A percentile compares a stretch with the other conserved stretches of the same genome.
These are phyloP conservation scores for Mycotypha africana DNA, from an alignment of 371 early-diverging fungal species.

Conservation along the genomic window DNA sequence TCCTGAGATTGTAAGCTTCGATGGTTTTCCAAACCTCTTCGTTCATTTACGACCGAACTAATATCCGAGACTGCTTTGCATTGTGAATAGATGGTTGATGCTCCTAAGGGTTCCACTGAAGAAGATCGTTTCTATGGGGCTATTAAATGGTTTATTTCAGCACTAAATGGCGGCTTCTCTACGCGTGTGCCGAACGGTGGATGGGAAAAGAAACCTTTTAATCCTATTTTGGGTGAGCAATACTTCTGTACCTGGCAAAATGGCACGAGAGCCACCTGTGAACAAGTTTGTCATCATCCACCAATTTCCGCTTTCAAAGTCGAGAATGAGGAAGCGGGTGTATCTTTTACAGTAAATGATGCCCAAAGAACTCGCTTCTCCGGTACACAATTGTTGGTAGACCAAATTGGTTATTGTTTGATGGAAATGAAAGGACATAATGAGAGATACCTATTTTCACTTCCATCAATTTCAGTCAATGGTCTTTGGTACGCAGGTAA, in stretches of 20 bases:
- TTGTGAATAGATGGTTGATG: constrained; percentile 3
- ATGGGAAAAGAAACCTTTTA: constrained; percentile 65
- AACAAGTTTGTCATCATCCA: constrained; percentile 64
- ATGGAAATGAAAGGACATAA: constrained; percentile 1
- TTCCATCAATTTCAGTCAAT: constrained; percentile 9
- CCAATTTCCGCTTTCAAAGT: constrained; percentile 50
- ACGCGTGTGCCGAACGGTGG: constrained; percentile 10
- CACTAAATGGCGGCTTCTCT: constrained; percentile 51
- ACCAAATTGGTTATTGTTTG: constrained; percentile 6
- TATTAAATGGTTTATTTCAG: constrained; percentile 60
- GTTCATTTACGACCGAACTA: no score
- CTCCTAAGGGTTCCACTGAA: constrained; percentile 35
- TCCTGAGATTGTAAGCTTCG: no score
- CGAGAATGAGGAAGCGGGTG: constrained; percentile 48
- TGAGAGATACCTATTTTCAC: constrained; percentile 5
- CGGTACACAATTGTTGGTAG: constrained; percentile 1
- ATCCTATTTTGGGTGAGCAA: constrained; percentile 69
- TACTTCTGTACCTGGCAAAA: constrained; percentile 50
- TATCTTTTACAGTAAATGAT: constrained; percentile 53
- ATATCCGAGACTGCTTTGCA: no score
- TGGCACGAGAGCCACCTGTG: constrained; percentile 42
- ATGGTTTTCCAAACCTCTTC: no score
- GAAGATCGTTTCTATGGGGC: constrained; percentile 51
- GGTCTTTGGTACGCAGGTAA: constrained; percentile 7
- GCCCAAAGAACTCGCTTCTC: constrained; percentile 9